A percentile compares a stretch with the other conserved stretches of the same genome.
These are phyloP conservation scores for Brettanomyces sp. DNA, from an alignment of 805 yeast species.

Conservation along the genomic window DNA sequence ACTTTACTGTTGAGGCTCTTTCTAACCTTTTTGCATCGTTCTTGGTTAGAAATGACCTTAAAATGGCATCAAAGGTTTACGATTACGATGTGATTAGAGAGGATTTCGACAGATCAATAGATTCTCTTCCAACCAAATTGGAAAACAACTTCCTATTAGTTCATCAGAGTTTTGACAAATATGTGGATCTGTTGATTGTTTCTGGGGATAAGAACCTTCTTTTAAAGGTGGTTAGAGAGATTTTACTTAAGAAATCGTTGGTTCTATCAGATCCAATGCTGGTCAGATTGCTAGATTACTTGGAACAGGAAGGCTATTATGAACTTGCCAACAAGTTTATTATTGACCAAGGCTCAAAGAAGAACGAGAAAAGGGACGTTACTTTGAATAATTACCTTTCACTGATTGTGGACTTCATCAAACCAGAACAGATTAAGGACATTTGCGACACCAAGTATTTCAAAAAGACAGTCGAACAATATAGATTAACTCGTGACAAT, in stretches of 20 bases:
- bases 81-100: constrained; percentile 21
- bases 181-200: constrained; percentile 12
- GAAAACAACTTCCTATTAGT: constrained; percentile 12
- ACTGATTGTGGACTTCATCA: constrained; percentile 19
- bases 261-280: constrained; percentile 15
- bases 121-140: constrained; percentile 4
- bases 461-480: constrained; percentile 24
- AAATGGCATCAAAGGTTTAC: constrained; percentile 22
- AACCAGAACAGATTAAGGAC: constrained; percentile 9
- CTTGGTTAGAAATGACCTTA: constrained; percentile 14
- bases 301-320: constrained; percentile 10
- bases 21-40: constrained; percentile 17
- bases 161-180: constrained; percentile 14
- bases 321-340: constrained; percentile 19
- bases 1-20: constrained; percentile 19
- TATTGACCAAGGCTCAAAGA: constrained; percentile 24
- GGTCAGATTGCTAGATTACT: constrained; percentile 16
- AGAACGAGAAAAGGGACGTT: constrained; percentile 6
- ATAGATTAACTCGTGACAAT: constrained; percentile 24
- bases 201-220: constrained; percentile 15
- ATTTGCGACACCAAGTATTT: constrained; percentile 19
- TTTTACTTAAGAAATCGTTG: constrained; percentile 20
- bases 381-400: constrained; percentile 22
- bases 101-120: constrained; percentile 21
- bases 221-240: constrained; percentile 22